Evolutionary conservation across 1,284 basidiomycete genomes (phyloP), one percentile per base, ranked within the genome.

Genomic region (Coriolopsis trogii): DNA sequence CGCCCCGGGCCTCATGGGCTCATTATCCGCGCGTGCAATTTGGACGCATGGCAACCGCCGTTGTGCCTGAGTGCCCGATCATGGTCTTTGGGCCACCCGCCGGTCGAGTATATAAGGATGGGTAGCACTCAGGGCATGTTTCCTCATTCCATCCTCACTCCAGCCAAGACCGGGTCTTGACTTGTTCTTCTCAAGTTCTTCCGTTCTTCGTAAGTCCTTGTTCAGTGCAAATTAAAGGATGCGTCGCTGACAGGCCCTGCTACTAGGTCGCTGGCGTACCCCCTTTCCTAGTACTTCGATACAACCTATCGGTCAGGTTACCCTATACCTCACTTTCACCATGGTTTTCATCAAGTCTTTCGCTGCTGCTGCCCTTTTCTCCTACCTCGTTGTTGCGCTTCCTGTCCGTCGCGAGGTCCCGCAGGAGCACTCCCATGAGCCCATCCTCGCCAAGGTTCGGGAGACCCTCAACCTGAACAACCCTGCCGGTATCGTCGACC

Each of bases 351-450:
- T 63, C 64, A 75, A 75, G 59, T 65, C 71, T 52, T 63, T 76
- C 40, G 69, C 71, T 24, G 47, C 52, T 44, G 67, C 77, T 63
- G 63, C 65, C 48, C 39, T 51, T 28, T 74, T 75, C 59, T 70
- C 70, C 47, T 64, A 61, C 56, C 67, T 68, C 47, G 72, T 67
- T 46, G 67, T 66, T 51, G 71, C 77, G 46, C 62, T 75, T 28
- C 81, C 81, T 25, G 68, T 79, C 41, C 70, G 75, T 53, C 81
- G 84, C 59, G 84, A 86, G 67, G 85, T 86, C 34, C 84, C 85
- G 37, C 85, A 86, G 74, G 84, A 87, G 68, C 84, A 86, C 70
- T 84, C 83, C 24, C 85, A 87, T 64, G 77, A 85, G 58, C 67
- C 71, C 42, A 77, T 83, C 68, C 65, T 87, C 50, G 75, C 73